Percentiles rank a stretch among this genome's conserved stretches.
phyloP scores from a whole-genome alignment of 768 basidiomycete species.

The Calocybe cyanea region DNA sequence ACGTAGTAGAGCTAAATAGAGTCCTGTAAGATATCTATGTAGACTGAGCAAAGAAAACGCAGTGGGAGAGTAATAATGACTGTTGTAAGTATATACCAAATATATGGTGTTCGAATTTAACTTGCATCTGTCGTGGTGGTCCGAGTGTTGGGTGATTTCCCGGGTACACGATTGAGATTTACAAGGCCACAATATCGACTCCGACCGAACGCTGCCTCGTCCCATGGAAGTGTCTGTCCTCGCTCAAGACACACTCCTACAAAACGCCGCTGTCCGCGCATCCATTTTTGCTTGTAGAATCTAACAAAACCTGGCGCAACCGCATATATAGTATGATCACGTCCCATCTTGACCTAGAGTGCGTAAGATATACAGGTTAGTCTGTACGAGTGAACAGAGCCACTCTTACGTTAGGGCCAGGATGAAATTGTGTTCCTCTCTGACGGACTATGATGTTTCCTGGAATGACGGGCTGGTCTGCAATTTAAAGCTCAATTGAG shows the following conservation, averaged over 20 bases:
- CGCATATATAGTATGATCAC: constrained; percentile 94
- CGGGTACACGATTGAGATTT: constrained; percentile 57
- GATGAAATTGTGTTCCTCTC: constrained; percentile 88
- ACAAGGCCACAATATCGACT: constrained; percentile 83
- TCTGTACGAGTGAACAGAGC: constrained; percentile 1
- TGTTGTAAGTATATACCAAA: too few species aligned
- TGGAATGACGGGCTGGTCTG: constrained; percentile 89
- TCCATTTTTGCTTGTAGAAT: constrained; percentile 83
- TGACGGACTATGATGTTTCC: constrained; percentile 97
- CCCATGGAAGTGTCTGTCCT: constrained; percentile 84
- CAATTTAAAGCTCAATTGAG: constrained; percentile 2
- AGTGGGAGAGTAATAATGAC: too few species aligned
- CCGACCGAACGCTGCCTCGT: constrained; percentile 68
- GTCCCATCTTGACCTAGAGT: constrained; percentile 79
- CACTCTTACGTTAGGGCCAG: constrained; percentile 82
- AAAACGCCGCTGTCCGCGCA: constrained; percentile 69
- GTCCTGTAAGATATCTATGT: too few species aligned
- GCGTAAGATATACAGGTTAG: constrained; percentile 1
- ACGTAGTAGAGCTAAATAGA: too few species aligned
- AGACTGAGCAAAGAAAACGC: too few species aligned
- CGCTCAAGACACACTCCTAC: constrained; percentile 81
- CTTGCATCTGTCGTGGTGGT: constrained; percentile 12
- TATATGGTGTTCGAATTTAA: constrained; percentile 16
- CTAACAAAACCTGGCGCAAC: constrained; percentile 88
- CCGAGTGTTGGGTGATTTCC: constrained; percentile 19